phyloP scores from a whole-genome alignment of 345 rosid genomes.

The Streptanthus diversifolius region DNA sequence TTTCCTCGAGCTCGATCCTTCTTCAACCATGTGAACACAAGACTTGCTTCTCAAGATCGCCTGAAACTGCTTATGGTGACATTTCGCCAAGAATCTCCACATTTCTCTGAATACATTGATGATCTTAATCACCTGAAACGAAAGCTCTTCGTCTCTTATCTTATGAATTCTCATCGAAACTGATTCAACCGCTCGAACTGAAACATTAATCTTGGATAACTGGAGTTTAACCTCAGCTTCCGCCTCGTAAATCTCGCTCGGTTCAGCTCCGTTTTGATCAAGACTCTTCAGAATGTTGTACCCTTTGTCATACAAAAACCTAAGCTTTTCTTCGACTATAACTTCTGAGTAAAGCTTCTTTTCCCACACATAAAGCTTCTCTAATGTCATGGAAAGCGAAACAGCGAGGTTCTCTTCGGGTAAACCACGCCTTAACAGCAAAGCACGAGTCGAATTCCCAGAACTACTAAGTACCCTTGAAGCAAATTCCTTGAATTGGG shows the following conservation, averaged over 20 bases:
- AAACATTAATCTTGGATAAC: slow-evolving; percentile 13
- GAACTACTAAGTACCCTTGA: slow-evolving; percentile 17
- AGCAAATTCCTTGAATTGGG: slow-evolving; percentile 22
- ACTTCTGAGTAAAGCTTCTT: slow-evolving; percentile 26
- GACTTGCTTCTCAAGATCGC: slow-evolving; percentile 17
- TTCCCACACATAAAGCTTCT: slow-evolving; percentile 31
- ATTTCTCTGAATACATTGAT: slow-evolving; percentile 26
- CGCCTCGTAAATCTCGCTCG: slow-evolving; percentile 2
- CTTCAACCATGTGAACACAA: slow-evolving; percentile 31
- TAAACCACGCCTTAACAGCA: not conserved
- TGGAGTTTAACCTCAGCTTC: slow-evolving; percentile 4
- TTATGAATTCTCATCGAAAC: slow-evolving; percentile 30
- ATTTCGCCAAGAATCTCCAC: slow-evolving; percentile 32
- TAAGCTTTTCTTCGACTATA: slow-evolving; percentile 24
- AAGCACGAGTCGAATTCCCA: not conserved
- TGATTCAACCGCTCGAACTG: slow-evolving; percentile 16
- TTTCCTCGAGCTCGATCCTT: slow-evolving; percentile 20
- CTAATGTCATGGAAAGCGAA: slow-evolving; percentile 27
- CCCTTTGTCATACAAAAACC: slow-evolving; percentile 22
- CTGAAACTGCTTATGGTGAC: slow-evolving; percentile 38
- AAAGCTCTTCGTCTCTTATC: slow-evolving; percentile 34
- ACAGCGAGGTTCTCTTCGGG: not conserved
- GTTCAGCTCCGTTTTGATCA: slow-evolving; percentile 22
- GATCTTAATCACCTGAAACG: slow-evolving; percentile 6
- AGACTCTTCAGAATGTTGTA: slow-evolving; percentile 15